Percentiles rank a stretch among this genome's conserved stretches.
Evolutionary conservation across 495 filamentous ascomycete genomes (phyloP).

Genomic region (Platismatia glauca): DNA sequence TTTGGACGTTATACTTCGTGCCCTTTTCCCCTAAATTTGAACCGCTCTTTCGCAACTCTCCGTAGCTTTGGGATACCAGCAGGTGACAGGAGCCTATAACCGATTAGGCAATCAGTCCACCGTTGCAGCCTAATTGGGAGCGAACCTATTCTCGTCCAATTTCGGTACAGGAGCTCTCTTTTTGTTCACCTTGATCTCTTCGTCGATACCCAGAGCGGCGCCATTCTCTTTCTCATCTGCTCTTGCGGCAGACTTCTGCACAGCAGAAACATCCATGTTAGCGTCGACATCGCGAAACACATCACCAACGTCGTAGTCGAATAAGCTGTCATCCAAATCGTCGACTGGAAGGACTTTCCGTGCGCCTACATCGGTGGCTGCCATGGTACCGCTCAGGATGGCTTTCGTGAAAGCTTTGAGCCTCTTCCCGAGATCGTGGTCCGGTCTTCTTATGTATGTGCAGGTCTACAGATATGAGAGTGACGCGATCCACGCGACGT

Average conservation of each 20-base stretch:
- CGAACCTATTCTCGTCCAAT: conserved; percentile 70
- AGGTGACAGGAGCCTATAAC: conserved; percentile 59
- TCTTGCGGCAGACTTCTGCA: conserved; percentile 27
- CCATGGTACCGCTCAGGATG: conserved; percentile 2
- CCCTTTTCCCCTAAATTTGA: conserved; percentile 86
- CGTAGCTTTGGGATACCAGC: conserved; percentile 77
- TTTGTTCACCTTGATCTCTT: conserved; percentile 73
- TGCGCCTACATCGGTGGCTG: conserved; percentile 19
- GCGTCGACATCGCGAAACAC: conserved; percentile 38
- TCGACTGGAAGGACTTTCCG: conserved; percentile 23
- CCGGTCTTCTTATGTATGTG: not conserved
- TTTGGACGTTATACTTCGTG: conserved; percentile 57
- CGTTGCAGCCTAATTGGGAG: not conserved
- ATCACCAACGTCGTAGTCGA: conserved; percentile 59
- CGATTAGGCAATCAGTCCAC: not conserved
- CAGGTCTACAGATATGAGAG: not conserved
- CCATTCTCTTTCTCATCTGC: conserved; percentile 32
- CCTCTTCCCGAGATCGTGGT: not conserved
- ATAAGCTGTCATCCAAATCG: conserved; percentile 48
- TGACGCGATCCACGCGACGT: not conserved
- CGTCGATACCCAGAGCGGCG: conserved; percentile 62
- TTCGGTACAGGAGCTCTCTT: conserved; percentile 70
- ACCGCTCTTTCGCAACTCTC: conserved; percentile 54
- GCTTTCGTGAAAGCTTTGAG: not conserved
- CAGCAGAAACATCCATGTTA: conserved; percentile 27